Conservation (phyloP, 768 basidiomycete genomes). For the Leccinum obscurum region DNA sequence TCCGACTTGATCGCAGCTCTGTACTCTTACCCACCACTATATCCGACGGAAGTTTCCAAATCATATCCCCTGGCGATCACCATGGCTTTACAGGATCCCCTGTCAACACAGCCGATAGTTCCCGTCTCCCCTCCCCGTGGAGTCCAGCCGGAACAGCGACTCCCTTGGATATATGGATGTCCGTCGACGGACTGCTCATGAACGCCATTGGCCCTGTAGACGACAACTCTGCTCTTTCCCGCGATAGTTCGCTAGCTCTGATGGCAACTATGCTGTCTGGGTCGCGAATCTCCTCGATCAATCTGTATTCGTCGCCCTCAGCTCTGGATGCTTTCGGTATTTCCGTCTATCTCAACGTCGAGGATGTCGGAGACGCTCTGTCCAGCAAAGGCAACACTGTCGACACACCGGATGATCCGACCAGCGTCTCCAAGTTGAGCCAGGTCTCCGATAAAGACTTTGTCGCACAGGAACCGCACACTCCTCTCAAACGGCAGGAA, state of each 20-base stretch:
- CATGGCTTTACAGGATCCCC: slow-evolving; percentile 13
- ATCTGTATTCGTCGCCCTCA: slow-evolving; percentile 18
- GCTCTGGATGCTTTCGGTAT: slow-evolving; percentile 21
- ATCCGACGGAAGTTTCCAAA: slow-evolving; percentile 25
- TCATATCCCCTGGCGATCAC: slow-evolving; percentile 23
- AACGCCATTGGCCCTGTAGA: slow-evolving; percentile 18
- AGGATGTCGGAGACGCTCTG: background rate
- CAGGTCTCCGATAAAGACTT: slow-evolving; percentile 4
- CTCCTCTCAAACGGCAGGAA: slow-evolving; percentile 16
- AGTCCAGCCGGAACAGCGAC: slow-evolving; percentile 21
- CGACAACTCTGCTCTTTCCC: background rate
- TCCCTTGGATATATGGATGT: slow-evolving; percentile 24
- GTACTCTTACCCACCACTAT: slow-evolving; percentile 23
- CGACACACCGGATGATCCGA: background rate
- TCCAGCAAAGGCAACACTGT: background rate
- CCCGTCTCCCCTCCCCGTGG: slow-evolving; percentile 32
- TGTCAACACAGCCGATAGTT: background rate
- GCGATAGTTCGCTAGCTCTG: background rate
- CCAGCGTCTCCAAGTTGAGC: background rate
- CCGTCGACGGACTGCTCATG: slow-evolving; percentile 21
- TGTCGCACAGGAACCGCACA: background rate
- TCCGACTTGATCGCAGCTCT: slow-evolving; percentile 24
- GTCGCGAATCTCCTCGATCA: slow-evolving; percentile 4
- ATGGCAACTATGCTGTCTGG: background rate
- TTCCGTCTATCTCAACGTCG: slow-evolving; percentile 18